Percentiles rank a stretch among this genome's conserved stretches.
Evolutionary conservation across 768 basidiomycete genomes (phyloP).

Genomic region (Phlegmacium glaucopus): DNA sequence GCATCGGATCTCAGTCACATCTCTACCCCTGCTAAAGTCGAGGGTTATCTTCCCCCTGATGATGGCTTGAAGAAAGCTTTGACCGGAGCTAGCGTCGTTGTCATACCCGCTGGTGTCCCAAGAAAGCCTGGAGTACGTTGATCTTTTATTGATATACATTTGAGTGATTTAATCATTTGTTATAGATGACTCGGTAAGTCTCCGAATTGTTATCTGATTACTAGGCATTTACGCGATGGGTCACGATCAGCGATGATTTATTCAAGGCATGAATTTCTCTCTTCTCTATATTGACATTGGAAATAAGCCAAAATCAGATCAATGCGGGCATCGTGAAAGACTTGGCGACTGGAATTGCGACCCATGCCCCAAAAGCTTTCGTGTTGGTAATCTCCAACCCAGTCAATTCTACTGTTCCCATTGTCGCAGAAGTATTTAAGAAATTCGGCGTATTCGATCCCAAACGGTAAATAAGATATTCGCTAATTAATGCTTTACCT

Average conservation of each 20-base stretch:
- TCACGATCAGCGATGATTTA: constrained; percentile 72
- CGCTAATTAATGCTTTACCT: background rate
- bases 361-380: constrained; percentile 80
- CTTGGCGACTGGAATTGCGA: constrained; percentile 88
- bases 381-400: constrained; percentile 98
- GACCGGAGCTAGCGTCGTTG: constrained; percentile 82
- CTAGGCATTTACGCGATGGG: constrained; percentile 9
- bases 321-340: constrained; percentile 97
- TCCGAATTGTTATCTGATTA: constrained; percentile 6
- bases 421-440: constrained; percentile 95
- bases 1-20: constrained; percentile 95
- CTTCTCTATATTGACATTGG: background rate
- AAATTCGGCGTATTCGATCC: constrained; percentile 88
- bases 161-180: constrained; percentile 13
- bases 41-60: constrained; percentile 75
- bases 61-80: constrained; percentile 83
- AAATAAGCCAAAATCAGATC: constrained; percentile 52
- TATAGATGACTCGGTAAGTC: constrained; percentile 52
- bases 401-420: constrained; percentile 98
- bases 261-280: constrained; percentile 67
- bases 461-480: constrained; percentile 60
- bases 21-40: constrained; percentile 80
- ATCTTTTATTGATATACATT: constrained; percentile 3
- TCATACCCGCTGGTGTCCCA: constrained; percentile 96
- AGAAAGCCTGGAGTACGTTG: constrained; percentile 85